Evolutionary conservation across 2,329 filamentous ascomycete genomes (phyloP), one percentile per base, ranked within the genome.

Genomic region (Incumbomyces delicatus): DNA sequence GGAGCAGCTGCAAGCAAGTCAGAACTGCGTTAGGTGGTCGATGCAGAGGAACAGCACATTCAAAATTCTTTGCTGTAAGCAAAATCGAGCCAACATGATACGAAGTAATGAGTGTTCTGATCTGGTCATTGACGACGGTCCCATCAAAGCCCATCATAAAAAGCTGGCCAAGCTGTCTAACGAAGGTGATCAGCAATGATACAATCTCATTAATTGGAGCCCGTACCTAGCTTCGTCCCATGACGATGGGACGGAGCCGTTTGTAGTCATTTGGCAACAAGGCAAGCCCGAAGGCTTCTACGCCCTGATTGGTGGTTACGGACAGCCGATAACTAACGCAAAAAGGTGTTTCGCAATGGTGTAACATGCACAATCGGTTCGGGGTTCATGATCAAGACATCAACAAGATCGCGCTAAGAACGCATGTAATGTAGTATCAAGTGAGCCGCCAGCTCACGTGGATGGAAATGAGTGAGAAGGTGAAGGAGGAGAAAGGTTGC

Each of bases 11-110:
- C 13, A 44, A 34, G 13, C 20, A 41, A 42, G 37, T 41, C 37
- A 37, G 38, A 34, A 44, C 46, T 33, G 35, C 30, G 41, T 41
- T 18, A n/a, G 18, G 32, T 16, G 3, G 20, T 35, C 36, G 18
- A 51, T 41, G 36, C 20, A 33, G 48, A 35, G n/a, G 47, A 49
- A 38, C 29, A 48, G 46, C 66, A 81, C 78, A 81, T 72, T 78
- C 80, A 37, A 81, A 63, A 57, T 82, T 82, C 62, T 82, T 81
- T 39, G 78, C 78, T 36, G 77, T 78, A 45, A 82, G 63, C 68
- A 77, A 60, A 60, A 96, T 85, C 44, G 87, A 92, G 47, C 92
- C 92, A 40, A 98, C 74, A 63, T 96, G 85, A 63, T 81, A 74
- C 54, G 80, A 68, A 58, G 80, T 73, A 56, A 82, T 81, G 36